Evolutionary conservation across 768 basidiomycete genomes (phyloP).

Genomic region (Coprinopsis strossmayeri): DNA sequence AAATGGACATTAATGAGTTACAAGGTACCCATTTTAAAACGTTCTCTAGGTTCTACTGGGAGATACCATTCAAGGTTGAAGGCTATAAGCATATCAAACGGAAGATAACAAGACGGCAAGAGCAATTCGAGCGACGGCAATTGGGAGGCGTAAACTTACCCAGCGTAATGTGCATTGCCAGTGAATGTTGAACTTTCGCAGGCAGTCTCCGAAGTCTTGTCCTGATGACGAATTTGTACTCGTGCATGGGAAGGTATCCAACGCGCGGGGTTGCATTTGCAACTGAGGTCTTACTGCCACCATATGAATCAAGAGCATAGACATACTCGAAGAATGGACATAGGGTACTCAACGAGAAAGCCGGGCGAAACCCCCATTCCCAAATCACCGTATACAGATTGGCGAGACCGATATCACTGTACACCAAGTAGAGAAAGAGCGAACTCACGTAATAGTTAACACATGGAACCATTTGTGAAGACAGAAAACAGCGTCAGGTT

Average conservation of each 20-base stretch:
- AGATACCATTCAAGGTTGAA: no score
- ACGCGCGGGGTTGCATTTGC: not conserved
- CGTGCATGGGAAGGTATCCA: not conserved
- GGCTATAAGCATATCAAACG: no score
- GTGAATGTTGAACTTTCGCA: no score
- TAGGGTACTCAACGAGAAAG: not conserved
- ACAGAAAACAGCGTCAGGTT: constrained; percentile 13
- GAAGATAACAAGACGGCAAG: no score
- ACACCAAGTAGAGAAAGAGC: constrained; percentile 39
- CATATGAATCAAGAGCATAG: not conserved
- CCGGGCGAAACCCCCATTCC: not conserved
- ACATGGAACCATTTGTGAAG: not conserved
- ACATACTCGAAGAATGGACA: not conserved
- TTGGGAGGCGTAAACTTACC: no score
- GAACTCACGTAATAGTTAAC: constrained; percentile 42
- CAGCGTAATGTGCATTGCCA: no score
- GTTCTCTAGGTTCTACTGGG: no score
- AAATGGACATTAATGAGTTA: no score
- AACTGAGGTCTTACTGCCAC: not conserved
- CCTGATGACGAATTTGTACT: not conserved
- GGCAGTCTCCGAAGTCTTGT: not conserved
- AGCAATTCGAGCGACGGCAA: no score
- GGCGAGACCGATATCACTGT: constrained; percentile 37
- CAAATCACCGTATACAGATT: not conserved
- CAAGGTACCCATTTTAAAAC: no score